Base-by-base conservation (phyloP, 495 filamentous ascomycete genomes). In the Aspergillus carlsbadensis region DNA sequence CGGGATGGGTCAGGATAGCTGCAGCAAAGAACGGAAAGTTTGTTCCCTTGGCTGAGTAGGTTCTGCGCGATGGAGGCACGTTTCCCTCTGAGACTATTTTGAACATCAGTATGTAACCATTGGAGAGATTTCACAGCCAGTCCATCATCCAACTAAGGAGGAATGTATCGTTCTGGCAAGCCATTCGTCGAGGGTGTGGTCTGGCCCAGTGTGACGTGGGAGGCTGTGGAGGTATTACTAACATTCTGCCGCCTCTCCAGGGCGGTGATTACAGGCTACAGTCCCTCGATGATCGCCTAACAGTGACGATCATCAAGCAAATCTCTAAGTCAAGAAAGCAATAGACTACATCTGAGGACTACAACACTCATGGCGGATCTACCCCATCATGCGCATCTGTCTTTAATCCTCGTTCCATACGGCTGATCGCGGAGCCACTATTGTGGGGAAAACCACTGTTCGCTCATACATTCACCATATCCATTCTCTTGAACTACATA, bases 141-240 rank as follows among this genome's bases (percentile, higher is more conserved):
- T 29, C 3, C 26, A 4, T 8, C 26, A 3, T 29, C 4, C 3
- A 45, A n/a, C n/a, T n/a, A n/a, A n/a, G n/a, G n/a, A n/a, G n/a
- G n/a, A n/a, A n/a, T n/a, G n/a, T n/a, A n/a, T 36, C 45, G 6
- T 13, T 17, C 45, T 10, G 10, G 17, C n/a, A 15, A 15, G 15
- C 3, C n/a, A 41, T 41, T 15, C 17, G 17, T 17, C 3, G n/a
- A n/a, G n/a, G n/a, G n/a, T n/a, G 17, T 17, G 6, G 17, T 41
- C 37, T 7, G 37, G 17, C 17, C 22, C 10, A 31, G 21, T 15
- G 57, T 60, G 57, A 60, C 52, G 57, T 60, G 57, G 52, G 57
- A 60, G 57, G 57, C 52, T 55, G 47, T 54, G 41, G 43, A 46
- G 31, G 33, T 26, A 43, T 60, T 52, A 60, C 52, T 60, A 60